phyloP scores from a whole-genome alignment of 306 rosid species.

The Acacia acuminata region DNA sequence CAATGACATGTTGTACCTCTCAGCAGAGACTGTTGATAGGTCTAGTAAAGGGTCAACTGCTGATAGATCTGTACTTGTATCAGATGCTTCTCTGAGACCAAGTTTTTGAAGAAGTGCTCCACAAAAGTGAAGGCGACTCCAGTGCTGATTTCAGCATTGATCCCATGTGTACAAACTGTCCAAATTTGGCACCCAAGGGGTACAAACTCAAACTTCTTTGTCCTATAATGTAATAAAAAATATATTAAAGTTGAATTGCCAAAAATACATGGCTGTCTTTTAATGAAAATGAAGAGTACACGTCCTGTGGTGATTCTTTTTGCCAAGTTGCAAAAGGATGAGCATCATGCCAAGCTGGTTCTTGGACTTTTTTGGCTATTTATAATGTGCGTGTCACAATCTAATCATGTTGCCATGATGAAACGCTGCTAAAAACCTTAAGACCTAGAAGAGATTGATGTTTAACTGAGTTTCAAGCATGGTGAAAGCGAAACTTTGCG shows the following conservation, averaged over 20 bases:
- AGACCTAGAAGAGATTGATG: neutral
- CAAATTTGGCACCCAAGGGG: constrained; percentile 67
- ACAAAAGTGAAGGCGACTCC: constrained; percentile 36
- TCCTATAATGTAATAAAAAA: neutral
- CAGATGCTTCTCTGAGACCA: constrained; percentile 36
- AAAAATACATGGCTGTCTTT: neutral
- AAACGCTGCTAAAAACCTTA: neutral
- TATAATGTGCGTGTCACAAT: neutral
- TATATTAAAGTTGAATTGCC: neutral
- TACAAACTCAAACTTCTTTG: constrained; percentile 26
- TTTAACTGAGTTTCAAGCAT: neutral
- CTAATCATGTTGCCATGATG: neutral
- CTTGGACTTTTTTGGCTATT: neutral
- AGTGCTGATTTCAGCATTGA: constrained; percentile 56
- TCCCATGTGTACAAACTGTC: constrained; percentile 77
- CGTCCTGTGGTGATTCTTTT: neutral
- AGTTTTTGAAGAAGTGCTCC: constrained; percentile 36
- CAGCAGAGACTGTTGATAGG: constrained; percentile 38
- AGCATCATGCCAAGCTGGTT: neutral
- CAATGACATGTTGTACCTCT: constrained; percentile 55
- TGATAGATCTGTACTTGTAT: constrained; percentile 44
- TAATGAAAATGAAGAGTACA: neutral
- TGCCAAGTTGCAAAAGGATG: neutral
- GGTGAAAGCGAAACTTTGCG: neutral
- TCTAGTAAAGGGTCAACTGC: constrained; percentile 44